Conservation (phyloP, 148 eudicot species). For the Hydrangea macrophylla region DNA sequence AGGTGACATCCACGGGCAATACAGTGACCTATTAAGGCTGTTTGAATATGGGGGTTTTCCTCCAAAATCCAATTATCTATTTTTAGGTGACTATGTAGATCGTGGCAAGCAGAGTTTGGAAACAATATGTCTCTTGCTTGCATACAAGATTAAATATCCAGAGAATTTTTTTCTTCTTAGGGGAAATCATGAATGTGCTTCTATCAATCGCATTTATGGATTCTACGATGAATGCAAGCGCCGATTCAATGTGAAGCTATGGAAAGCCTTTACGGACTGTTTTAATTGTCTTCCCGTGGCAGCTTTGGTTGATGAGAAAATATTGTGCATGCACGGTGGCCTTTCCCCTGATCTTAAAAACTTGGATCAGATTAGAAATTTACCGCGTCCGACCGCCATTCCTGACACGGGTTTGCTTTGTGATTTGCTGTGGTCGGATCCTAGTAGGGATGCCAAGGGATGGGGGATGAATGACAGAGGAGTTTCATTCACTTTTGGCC, state of each 20-base stretch:
- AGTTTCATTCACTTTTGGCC: not conserved
- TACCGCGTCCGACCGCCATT: not conserved
- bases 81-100: conserved; percentile 2
- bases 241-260: not conserved
- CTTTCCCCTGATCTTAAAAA: not conserved
- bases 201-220: not conserved
- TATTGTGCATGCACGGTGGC: conserved; percentile 5
- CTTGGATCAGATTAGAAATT: conserved; percentile 1
- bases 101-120: not conserved
- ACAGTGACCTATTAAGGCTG: not conserved
- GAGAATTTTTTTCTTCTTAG: conserved; percentile 2
- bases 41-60: conserved; percentile 1
- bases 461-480: conserved; percentile 1
- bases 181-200: not conserved
- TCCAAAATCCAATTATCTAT: conserved; percentile 1
- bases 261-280: not conserved
- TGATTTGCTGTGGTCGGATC: conserved; percentile 1
- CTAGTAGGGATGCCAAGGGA: not conserved
- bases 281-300: conserved; percentile 2
- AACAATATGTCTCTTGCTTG: not conserved
- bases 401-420: not conserved
- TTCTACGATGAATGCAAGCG: not conserved
- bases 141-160: not conserved
- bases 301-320: not conserved
- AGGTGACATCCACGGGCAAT: conserved; percentile 5